Evolutionary conservation across 73 alveolate genomes (phyloP), one percentile per base, ranked within the genome.

Genomic region (Paramecium tetraurelia): DNA sequence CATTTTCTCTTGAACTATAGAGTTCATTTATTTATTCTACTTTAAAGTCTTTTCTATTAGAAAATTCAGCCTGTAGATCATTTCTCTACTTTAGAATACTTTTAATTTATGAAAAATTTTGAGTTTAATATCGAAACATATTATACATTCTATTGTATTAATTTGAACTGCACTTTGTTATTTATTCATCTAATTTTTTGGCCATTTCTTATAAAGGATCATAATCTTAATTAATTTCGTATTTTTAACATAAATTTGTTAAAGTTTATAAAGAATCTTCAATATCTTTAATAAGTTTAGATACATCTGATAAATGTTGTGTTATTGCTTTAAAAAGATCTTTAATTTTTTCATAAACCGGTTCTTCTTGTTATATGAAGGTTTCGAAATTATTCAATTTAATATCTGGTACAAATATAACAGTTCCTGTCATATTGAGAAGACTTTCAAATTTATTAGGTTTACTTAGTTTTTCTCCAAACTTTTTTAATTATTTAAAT

Each of bases 391-490:
- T 80, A 48, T 22, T 22, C 16, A 41, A 31, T 80, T 40, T 43
- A 10, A 80, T 24, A 22, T 80, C 90, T 24, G 46, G 48, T 43
- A 80, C 70, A 24, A 80, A 46, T 24, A 31, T 22, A 7, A 80
- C 75, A 21, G 35, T 31, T 21, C 90, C 90, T 0, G 70, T 41
- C 90, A 80, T 80, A 48, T 80, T 80, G 22, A 80, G 16, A 38
- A 80, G 29, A 80, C 75, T 80, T 21, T 80, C 90, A 80, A 80
- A 80, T 48, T 80, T 80, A 16, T 24, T 18, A 44, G 90, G 90
- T 8, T 63, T 40, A 27, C 31, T 40, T n/a, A 80, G 6, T 43
- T 80, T 80, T 7, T 80, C 90, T 5, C 90, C 90, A 46, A 80
- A 80, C 29, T 80, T 80, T 4, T 22, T 7, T 40, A 80, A 46